These are phyloP conservation scores for Raphidocelis subcapitata DNA, from an alignment of 139 green algal genomes.

Conservation along the genomic window DNA sequence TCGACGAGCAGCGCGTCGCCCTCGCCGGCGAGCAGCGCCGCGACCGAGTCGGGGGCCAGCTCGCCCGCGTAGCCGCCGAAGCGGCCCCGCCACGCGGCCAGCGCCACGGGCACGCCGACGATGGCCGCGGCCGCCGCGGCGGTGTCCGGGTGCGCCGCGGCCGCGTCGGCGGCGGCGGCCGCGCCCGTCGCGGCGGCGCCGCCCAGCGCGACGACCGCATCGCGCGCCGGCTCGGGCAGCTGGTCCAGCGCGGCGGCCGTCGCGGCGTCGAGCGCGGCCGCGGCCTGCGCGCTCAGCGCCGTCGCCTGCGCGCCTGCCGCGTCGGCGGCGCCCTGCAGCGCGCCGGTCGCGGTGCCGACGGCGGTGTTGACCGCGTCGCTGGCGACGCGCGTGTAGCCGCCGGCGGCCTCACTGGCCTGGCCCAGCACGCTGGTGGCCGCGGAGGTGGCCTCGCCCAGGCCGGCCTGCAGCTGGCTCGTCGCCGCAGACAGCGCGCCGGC, in stretches of 20 bases:
- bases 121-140: constrained; percentile 26
- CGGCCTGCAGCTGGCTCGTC: constrained; percentile 4
- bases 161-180: not conserved
- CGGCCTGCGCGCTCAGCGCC: constrained; percentile 24
- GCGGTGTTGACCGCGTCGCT: constrained; percentile 4
- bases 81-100: constrained; percentile 23
- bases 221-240: constrained; percentile 3
- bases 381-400: not conserved
- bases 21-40: constrained; percentile 15
- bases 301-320: constrained; percentile 10
- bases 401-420: not conserved
- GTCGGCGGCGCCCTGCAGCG: constrained; percentile 11
- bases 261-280: constrained; percentile 10
- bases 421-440: constrained; percentile 8
- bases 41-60: constrained; percentile 25
- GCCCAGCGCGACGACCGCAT: constrained; percentile 17
- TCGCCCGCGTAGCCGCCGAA: constrained; percentile 53
- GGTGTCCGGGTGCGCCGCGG: constrained; percentile 10
- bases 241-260: constrained; percentile 7
- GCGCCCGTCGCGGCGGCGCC: not conserved
- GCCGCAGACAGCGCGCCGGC: constrained; percentile 5
- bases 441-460: constrained; percentile 11
- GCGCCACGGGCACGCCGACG: constrained; percentile 30
- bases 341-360: not conserved
- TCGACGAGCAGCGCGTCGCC: constrained; percentile 51